Evolutionary conservation across 2,329 filamentous ascomycete species (phyloP).

Genomic region (Tolypocladium guangdongense): DNA sequence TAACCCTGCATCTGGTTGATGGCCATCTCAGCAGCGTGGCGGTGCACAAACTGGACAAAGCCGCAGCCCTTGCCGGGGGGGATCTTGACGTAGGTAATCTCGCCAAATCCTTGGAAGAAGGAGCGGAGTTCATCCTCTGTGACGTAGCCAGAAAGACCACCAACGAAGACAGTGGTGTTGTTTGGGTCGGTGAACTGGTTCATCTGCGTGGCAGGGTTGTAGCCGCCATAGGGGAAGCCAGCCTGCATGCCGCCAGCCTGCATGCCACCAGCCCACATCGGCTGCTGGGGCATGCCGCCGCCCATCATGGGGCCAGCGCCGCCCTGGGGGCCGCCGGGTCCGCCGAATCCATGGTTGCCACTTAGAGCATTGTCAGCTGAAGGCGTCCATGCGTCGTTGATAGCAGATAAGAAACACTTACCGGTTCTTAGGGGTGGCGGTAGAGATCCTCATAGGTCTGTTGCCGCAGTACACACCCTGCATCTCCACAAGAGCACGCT

Average conservation of each 20-base stretch:
- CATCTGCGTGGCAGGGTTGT: slow-evolving; percentile 54
- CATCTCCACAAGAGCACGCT: slow-evolving; percentile 94
- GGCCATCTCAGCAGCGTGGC: slow-evolving; percentile 97
- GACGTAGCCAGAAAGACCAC: slow-evolving; percentile 92
- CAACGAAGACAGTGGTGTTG: slow-evolving; percentile 98
- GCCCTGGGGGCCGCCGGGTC: slow-evolving; percentile 27
- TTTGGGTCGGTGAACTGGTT: slow-evolving; percentile 99
- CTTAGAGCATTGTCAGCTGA: slow-evolving; percentile 8
- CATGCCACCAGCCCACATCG: slow-evolving; percentile 21
- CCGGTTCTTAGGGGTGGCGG: slow-evolving; percentile 92
- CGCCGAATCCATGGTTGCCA: slow-evolving; percentile 28
- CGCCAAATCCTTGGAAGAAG: slow-evolving; percentile 98
- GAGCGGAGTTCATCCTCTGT: slow-evolving; percentile 99
- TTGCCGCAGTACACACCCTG: slow-evolving; percentile 99
- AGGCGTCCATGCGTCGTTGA: background rate
- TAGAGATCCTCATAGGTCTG: slow-evolving; percentile 95
- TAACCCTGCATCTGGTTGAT: slow-evolving; percentile 99
- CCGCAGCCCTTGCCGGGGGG: slow-evolving; percentile 97
- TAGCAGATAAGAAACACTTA: slow-evolving; percentile 15
- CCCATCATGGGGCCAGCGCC: slow-evolving; percentile 34
- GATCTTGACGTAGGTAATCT: slow-evolving; percentile 99
- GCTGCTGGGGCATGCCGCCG: slow-evolving; percentile 33
- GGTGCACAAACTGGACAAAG: slow-evolving; percentile 98
- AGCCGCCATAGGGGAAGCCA: slow-evolving; percentile 29
- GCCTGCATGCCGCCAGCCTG: slow-evolving; percentile 19